Evolutionary conservation across 176 grass and related monocot genomes (phyloP), one percentile per base, ranked within the genome.

Genomic region (Oryza meyeriana): DNA sequence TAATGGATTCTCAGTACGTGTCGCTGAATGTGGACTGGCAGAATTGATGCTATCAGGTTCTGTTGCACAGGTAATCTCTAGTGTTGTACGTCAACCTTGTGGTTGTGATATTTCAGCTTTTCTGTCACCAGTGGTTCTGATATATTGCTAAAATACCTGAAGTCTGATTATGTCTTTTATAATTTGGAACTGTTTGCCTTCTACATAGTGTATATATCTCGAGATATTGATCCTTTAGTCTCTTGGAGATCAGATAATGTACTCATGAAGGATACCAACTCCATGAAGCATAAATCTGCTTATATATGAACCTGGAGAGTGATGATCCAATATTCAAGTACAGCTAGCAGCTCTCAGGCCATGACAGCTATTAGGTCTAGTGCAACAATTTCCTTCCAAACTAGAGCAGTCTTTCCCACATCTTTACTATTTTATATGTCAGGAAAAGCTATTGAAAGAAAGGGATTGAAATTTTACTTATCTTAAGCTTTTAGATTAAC

Each of bases 21-120:
- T 94, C 65, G 74, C 85, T 76, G 93, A 90, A 84, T 95, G 96
- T 88, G 96, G 93, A 57, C 70, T 95, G 27, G 83, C 89, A 84
- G 81, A 68, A 41, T 71, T 90, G 59, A 78, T 80, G 69, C 63
- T 71, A 69, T 75, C 86, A 72, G 79, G 45, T 72, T 93, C 93
- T 76, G 96, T 86, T 72, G 84, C 76, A 76, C 96, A 99, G 90
- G 95, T 98, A 92, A 77, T 17, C 24, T 69, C 63, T 32, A 69
- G 36, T 39, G 65, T 74, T 41, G 47, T 25, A 64, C 55, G 20
- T 62, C 64, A 69, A 18, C 12, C 27, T 14, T 63, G n/a, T 77
- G 38, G 30, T 70, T 70, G 45, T 32, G 30, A 61, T 76, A 39
- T 5, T 76, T 79, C 8, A 84, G 8, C 36, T 84, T 74, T 38